Percentiles rank a stretch among this genome's conserved stretches.
These are phyloP conservation scores for Sphagnum magellanicum DNA, from an alignment of 228 moss, liverwort and hornwort genomes.

Conservation along the genomic window DNA sequence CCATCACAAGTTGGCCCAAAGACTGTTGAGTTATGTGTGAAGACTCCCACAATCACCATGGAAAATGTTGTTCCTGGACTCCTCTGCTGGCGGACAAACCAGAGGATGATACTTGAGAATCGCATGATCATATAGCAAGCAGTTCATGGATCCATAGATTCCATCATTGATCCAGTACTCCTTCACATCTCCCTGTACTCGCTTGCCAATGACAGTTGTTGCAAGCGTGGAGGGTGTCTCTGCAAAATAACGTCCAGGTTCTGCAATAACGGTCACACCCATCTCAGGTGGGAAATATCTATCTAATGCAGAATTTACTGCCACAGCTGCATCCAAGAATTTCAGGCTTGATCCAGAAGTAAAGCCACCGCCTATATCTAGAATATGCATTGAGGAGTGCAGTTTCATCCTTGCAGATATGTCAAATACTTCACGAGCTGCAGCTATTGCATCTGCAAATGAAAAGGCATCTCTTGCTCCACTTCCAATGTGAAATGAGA, in stretches of 20 bases:
- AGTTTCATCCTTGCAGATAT: slow-evolving; percentile 9
- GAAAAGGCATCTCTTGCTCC: slow-evolving; percentile 22
- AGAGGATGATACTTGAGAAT: slow-evolving; percentile 11
- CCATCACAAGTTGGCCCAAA: slow-evolving; percentile 40
- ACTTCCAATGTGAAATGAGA: slow-evolving; percentile 39
- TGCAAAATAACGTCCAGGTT: slow-evolving; percentile 35
- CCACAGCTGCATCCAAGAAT: slow-evolving; percentile 18
- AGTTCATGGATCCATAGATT: slow-evolving; percentile 38
- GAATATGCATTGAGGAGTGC: slow-evolving; percentile 12
- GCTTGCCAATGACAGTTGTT: slow-evolving; percentile 25
- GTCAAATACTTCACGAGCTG: slow-evolving; percentile 22
- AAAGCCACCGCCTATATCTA: slow-evolving; percentile 37
- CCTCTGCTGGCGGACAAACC: too few relatives aligned
- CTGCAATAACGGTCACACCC: slow-evolving; percentile 29
- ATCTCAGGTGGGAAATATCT: slow-evolving; percentile 16
- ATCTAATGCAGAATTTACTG: slow-evolving; percentile 28
- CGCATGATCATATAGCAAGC: slow-evolving; percentile 24
- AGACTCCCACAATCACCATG: too few relatives aligned
- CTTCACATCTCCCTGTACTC: slow-evolving; percentile 12
- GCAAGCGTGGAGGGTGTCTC: slow-evolving; percentile 33
- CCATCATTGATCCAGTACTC: slow-evolving; percentile 40
- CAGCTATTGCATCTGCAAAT: slow-evolving; percentile 21
- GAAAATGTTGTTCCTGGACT: too few relatives aligned
- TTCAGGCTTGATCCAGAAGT: slow-evolving; percentile 17
- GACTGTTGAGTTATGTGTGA: slow-evolving; percentile 16